Percentiles rank a stretch among this genome's conserved stretches.
Evolutionary conservation across 345 rosid genomes (phyloP).

Genomic region (Durio zibethinus): DNA sequence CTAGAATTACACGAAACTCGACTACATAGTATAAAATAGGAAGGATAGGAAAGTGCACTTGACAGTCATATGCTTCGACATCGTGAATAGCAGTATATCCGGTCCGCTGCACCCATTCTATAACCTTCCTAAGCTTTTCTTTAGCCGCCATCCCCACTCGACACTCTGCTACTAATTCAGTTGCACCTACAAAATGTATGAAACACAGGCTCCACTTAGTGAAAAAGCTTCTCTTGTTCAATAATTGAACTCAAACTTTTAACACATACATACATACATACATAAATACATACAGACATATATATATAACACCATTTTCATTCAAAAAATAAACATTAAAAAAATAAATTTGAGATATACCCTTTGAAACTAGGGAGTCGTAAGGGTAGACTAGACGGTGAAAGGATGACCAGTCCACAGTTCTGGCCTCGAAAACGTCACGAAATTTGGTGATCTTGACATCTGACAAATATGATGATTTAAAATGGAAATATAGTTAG

Average conservation of each 20-base stretch:
- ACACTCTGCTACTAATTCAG: constrained; percentile 28
- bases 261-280: too few species aligned
- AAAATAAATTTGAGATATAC: constrained; percentile 13
- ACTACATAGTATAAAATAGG: not conserved
- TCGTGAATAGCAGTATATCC: constrained; percentile 19
- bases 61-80: constrained; percentile 4
- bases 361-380: constrained; percentile 35
- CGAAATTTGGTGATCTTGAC: constrained; percentile 44
- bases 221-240: not conserved
- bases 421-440: constrained; percentile 38
- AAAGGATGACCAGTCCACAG: constrained; percentile 42
- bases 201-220: not conserved
- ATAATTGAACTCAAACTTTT: not conserved
- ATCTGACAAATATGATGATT: constrained; percentile 27
- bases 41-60: constrained; percentile 17
- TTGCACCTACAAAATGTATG: constrained; percentile 29
- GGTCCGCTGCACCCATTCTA: constrained; percentile 44
- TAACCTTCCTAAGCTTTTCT: constrained; percentile 45
- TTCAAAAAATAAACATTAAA: not conserved
- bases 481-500: not conserved
- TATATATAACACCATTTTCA: not conserved
- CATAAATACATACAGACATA: not conserved
- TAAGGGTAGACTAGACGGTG: constrained; percentile 29
- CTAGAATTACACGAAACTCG: not conserved
- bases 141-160: constrained; percentile 27